Base-by-base conservation (phyloP, 2,329 filamentous ascomycete genomes). In the Alternaria postmessia region DNA sequence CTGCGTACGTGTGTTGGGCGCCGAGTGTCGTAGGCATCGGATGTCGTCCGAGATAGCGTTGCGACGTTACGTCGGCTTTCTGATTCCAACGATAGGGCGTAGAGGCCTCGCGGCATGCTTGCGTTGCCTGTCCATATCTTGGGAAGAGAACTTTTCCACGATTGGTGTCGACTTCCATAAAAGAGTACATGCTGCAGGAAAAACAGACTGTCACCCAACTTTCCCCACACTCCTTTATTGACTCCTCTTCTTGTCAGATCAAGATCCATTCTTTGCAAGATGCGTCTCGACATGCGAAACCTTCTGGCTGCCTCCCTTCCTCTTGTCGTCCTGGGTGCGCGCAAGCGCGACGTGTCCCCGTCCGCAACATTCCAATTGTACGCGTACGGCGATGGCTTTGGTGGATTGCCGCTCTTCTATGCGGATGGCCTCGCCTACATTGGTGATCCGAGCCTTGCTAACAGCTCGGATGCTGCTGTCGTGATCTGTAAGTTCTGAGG, bases 331-430 rank as follows among this genome's bases (percentile, higher is more conserved):
- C n/a, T 24, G 6, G 53, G 53, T 2, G 43, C 53, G n/a, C 43
- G 32, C 14, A 55, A 55, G 44, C 53, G 44, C 7, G 44, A 48
- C 16, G 43, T 34, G 7, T 39, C 44, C 42, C 7, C 51, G 5
- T 28, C 34, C 4, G 9, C 53, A 9, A 30, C 46, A 0, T 68
- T 68, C 44, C 51, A 64, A 42, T 54, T 70, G 4, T 70, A 58
- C 26, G 67, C 54, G n/a, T 70, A 70, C 44, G 56, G 62, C 11
- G 36, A 56, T 2, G 34, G 42, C 12, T 38, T 68, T 11, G 65
- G 67, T 24, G 67, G 67, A 7, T 55, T 64, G 14, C 51, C 62
- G 7, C 14, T 70, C 26, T 65, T 68, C 51, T 63, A 60, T 51
- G 56, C 51, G 8, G 59, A 61, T n/a, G 64, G 67, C 16, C 34